Evolutionary conservation across 495 filamentous ascomycete species (phyloP).

Genomic region (Jackrogersella minutella): DNA sequence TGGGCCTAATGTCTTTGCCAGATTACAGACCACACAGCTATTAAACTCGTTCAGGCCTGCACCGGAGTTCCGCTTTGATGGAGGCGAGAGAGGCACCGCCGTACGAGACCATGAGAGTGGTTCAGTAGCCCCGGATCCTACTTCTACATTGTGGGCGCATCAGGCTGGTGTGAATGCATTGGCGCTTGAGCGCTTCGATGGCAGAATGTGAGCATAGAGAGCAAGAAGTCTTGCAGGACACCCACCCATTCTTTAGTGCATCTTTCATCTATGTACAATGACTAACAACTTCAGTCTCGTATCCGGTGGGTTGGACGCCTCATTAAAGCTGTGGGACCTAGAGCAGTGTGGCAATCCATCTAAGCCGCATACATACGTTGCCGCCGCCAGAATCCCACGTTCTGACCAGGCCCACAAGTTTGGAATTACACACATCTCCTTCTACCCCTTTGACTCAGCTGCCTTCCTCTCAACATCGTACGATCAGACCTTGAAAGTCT

Average conservation of each 20-base stretch:
- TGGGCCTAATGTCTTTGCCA: slow-evolving; percentile 66
- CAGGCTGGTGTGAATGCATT: slow-evolving; percentile 78
- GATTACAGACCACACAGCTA: slow-evolving; percentile 67
- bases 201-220: slow-evolving; percentile 69
- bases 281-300: slow-evolving; percentile 65
- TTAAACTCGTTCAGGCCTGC: slow-evolving; percentile 63
- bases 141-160: slow-evolving; percentile 64
- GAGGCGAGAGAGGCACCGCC: slow-evolving; percentile 53
- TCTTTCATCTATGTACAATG: slow-evolving; percentile 1
- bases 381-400: slow-evolving; percentile 52
- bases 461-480: slow-evolving; percentile 85
- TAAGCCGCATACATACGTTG: slow-evolving; percentile 56
- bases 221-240: neutral
- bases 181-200: slow-evolving; percentile 78
- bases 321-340: slow-evolving; percentile 85
- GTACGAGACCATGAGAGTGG: slow-evolving; percentile 28
- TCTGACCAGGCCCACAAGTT: slow-evolving; percentile 65
- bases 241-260: neutral
- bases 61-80: slow-evolving; percentile 72
- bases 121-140: slow-evolving; percentile 30
- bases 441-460: slow-evolving; percentile 85
- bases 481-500: slow-evolving; percentile 84
- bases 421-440: slow-evolving; percentile 83
- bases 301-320: slow-evolving; percentile 82
- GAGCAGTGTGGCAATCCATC: slow-evolving; percentile 58